These are phyloP conservation scores for Cordyceps fumosorosea DNA, from an alignment of 2,329 filamentous ascomycete species.

Conservation along the genomic window DNA sequence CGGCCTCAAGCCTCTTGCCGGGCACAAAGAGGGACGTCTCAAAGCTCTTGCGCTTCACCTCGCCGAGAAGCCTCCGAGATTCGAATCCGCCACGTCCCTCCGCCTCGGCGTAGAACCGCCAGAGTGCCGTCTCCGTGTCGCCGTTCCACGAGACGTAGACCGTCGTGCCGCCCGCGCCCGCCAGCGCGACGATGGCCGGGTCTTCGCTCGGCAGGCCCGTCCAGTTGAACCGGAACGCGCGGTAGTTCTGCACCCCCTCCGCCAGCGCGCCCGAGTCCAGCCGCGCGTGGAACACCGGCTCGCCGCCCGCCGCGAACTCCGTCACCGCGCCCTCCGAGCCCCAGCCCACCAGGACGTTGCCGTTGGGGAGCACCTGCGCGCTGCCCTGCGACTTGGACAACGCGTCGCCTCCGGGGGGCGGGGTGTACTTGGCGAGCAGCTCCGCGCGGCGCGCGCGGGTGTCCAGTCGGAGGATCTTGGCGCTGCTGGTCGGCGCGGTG, in stretches of 20 bases:
- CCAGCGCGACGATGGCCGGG: conserved; percentile 25
- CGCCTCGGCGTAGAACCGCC: conserved; percentile 23
- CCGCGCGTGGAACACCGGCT: conserved; percentile 38
- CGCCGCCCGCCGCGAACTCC: conserved; percentile 37
- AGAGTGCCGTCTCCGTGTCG: conserved; percentile 37
- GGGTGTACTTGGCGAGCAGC: conserved; percentile 38
- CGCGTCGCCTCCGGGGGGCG: conserved; percentile 41
- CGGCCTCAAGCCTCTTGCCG: too few species aligned
- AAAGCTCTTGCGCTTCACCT: too few species aligned
- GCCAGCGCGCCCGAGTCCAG: conserved; percentile 21
- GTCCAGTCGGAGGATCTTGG: conserved; percentile 36
- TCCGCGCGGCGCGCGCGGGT: conserved; percentile 34
- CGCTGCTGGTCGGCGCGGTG: conserved; percentile 22
- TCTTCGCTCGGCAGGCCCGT: conserved; percentile 30
- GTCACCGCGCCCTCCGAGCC: conserved; percentile 41
- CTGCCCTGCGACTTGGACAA: conserved; percentile 39
- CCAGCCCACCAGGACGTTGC: conserved; percentile 50
- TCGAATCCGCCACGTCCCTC: too few species aligned
- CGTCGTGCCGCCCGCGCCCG: conserved; percentile 14
- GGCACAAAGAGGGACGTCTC: too few species aligned
- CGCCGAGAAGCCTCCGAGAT: too few species aligned
- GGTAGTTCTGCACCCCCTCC: conserved; percentile 34
- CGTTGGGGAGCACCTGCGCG: conserved; percentile 44
- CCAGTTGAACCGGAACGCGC: conserved; percentile 44
- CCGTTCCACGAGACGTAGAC: conserved; percentile 50